Conservation (phyloP, 2,329 filamentous ascomycete species). For the Paraphaeosphaeria sporulosa region DNA sequence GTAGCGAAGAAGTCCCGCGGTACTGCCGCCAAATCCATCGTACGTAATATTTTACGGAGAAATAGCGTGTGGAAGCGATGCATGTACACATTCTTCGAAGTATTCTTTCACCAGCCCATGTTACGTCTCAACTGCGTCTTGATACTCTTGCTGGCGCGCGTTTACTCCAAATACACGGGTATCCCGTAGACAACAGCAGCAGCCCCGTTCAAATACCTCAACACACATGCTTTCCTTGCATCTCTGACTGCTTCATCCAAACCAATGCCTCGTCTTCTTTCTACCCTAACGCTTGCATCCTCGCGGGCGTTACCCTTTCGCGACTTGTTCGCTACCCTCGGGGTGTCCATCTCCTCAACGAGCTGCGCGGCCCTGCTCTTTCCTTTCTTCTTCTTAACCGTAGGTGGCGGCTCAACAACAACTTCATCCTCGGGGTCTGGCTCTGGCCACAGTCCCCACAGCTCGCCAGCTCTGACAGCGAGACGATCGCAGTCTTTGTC, state of each 20-base stretch:
- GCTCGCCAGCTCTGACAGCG: slow-evolving; percentile 77
- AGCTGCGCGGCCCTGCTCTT: slow-evolving; percentile 38
- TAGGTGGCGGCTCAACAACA: slow-evolving; percentile 28
- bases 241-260: slow-evolving; percentile 82
- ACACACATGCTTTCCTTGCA: slow-evolving; percentile 79
- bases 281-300: slow-evolving; percentile 31
- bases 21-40: too few species aligned
- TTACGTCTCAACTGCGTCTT: neutral
- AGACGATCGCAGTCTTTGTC: slow-evolving; percentile 97
- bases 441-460: slow-evolving; percentile 78
- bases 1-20: neutral
- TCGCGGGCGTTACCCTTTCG: slow-evolving; percentile 35
- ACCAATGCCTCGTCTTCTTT: slow-evolving; percentile 42
- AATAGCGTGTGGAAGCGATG: neutral
- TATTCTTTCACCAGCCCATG: neutral
- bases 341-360: slow-evolving; percentile 34
- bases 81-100: neutral
- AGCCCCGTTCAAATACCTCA: slow-evolving; percentile 91
- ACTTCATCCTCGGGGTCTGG: slow-evolving; percentile 36
- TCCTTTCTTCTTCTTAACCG: slow-evolving; percentile 40
- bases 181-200: slow-evolving; percentile 95
- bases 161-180: slow-evolving; percentile 76
- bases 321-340: slow-evolving; percentile 24
- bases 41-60: too few species aligned
- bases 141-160: neutral